A percentile compares a stretch with the other conserved stretches of the same genome.
These are phyloP conservation scores for Penicillium vulpinum DNA, from an alignment of 2,329 filamentous ascomycete species.

Conservation along the genomic window DNA sequence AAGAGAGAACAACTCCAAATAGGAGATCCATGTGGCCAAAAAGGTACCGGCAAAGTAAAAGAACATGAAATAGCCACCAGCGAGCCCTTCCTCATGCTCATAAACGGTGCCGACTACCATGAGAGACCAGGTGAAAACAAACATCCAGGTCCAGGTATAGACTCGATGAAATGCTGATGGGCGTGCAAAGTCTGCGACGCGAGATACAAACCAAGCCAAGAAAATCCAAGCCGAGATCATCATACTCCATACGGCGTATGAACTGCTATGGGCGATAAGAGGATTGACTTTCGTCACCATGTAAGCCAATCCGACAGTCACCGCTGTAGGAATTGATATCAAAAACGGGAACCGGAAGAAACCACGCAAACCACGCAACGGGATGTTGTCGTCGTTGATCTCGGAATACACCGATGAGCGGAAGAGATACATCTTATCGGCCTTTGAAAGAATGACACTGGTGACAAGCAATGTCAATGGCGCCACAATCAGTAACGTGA, in stretches of 20 bases:
- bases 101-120: constrained; percentile 72
- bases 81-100: constrained; percentile 72
- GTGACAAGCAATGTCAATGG: constrained; percentile 72
- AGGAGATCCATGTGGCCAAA: constrained; percentile 69
- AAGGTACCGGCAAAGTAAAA: constrained; percentile 78
- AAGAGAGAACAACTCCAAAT: constrained; percentile 78
- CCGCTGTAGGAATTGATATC: constrained; percentile 64
- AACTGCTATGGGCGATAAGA: constrained; percentile 84
- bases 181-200: constrained; percentile 73
- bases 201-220: constrained; percentile 77
- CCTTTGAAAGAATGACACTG: constrained; percentile 66
- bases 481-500: constrained; percentile 76
- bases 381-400: constrained; percentile 60
- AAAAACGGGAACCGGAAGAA: constrained; percentile 82
- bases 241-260: constrained; percentile 87
- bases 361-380: constrained; percentile 74
- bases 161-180: constrained; percentile 83
- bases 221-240: constrained; percentile 79
- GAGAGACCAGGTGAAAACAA: constrained; percentile 69
- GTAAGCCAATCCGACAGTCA: constrained; percentile 72
- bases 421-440: constrained; percentile 88
- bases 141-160: constrained; percentile 83
- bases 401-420: constrained; percentile 64
- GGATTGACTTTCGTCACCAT: constrained; percentile 82
- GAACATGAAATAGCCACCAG: constrained; percentile 75